These are phyloP conservation scores for Paragyromitra xinjiangensis DNA, from an alignment of 495 filamentous ascomycete genomes.

Conservation along the genomic window DNA sequence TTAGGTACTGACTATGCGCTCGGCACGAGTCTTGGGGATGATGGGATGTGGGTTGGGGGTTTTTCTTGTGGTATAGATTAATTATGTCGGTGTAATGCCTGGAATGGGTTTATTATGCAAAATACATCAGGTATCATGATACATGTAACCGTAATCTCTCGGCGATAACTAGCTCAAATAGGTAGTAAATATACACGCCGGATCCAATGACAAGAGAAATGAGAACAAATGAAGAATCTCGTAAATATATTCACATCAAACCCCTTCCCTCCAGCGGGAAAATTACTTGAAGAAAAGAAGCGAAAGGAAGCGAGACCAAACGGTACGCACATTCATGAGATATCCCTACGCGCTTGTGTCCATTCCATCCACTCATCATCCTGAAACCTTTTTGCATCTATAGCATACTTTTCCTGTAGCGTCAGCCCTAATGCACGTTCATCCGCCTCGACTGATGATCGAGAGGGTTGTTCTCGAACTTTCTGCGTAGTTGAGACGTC, in stretches of 20 bases:
- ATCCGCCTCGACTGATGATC: neutral
- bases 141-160: neutral
- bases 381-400: conserved; percentile 10
- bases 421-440: neutral
- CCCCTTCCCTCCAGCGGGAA: neutral
- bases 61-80: neutral
- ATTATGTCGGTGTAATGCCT: neutral
- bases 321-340: neutral
- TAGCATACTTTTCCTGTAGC: conserved; percentile 1
- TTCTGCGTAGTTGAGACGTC: too few relatives aligned
- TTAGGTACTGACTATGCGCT: neutral
- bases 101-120: neutral
- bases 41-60: too few relatives aligned
- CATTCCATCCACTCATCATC: conserved; percentile 14
- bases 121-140: neutral
- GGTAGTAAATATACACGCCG: neutral
- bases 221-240: neutral
- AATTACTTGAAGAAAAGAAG: neutral
- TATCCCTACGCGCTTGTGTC: neutral
- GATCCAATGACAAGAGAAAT: neutral
- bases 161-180: neutral
- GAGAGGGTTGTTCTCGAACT: neutral
- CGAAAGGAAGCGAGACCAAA: neutral
- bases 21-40: too few relatives aligned
- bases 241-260: neutral